Conservation (phyloP, 257 asterid species). For the Fraxinus anomala region DNA sequence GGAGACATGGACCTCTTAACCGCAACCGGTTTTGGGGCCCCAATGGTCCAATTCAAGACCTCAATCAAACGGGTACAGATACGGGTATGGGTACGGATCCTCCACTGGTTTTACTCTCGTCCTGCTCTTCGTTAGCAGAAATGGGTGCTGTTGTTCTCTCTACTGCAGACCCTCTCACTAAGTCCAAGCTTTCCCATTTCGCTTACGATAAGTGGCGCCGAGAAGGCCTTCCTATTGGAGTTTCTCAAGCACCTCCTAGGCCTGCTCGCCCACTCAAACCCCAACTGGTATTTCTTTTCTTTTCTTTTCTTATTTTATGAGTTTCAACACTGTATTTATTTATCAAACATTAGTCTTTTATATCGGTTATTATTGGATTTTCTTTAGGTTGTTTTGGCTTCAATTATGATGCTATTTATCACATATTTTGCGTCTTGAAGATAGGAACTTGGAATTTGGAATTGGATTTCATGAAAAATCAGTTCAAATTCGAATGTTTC, state of each 20-base stretch:
- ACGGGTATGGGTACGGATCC: not conserved
- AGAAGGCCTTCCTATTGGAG: conserved; percentile 71
- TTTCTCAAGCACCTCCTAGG: conserved; percentile 49
- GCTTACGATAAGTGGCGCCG: conserved; percentile 69
- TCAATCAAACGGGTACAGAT: conserved; percentile 11
- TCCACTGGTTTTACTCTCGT: conserved; percentile 21
- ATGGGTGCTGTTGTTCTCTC: conserved; percentile 77
- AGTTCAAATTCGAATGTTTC: not conserved
- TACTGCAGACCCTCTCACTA: conserved; percentile 68
- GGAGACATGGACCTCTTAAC: conserved; percentile 75
- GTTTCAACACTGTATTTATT: not conserved
- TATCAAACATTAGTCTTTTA: not conserved
- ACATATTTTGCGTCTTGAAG: not conserved
- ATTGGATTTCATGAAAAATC: not conserved
- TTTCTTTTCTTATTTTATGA: not conserved
- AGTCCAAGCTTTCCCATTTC: conserved; percentile 77
- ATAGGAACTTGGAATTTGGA: not conserved
- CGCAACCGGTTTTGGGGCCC: conserved; percentile 76
- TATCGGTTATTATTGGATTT: not conserved
- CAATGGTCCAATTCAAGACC: conserved; percentile 55
- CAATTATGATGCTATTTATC: not conserved
- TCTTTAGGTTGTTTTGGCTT: not conserved
- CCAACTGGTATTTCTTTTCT: conserved; percentile 48
- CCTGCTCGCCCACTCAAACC: conserved; percentile 87
- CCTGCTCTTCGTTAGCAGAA: conserved; percentile 75